Percentiles rank a stretch among this genome's conserved stretches.
phyloP scores from a whole-genome alignment of 345 rosid species.

The Carallia brachiata region DNA sequence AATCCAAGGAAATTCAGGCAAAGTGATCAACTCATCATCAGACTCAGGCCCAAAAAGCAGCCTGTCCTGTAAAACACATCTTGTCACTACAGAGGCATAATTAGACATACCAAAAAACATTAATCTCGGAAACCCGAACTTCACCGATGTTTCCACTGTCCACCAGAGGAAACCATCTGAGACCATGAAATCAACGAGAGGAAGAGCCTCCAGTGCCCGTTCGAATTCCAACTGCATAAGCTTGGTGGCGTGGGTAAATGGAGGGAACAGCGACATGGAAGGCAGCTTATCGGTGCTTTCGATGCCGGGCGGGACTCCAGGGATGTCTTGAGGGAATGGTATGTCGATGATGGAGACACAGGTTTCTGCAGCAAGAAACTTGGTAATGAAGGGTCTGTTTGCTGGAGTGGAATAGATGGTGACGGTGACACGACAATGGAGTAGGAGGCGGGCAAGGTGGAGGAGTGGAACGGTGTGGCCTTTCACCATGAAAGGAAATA shows the following conservation, averaged over 20 bases:
- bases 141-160: conserved; percentile 63
- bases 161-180: conserved; percentile 82
- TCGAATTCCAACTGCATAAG: conserved; percentile 59
- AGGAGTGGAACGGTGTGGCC: conserved; percentile 84
- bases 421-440: conserved; percentile 37
- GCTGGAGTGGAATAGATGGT: conserved; percentile 72
- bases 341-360: conserved; percentile 37
- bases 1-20: conserved; percentile 69
- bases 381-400: conserved; percentile 51
- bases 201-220: conserved; percentile 34
- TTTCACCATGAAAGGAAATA: conserved; percentile 82
- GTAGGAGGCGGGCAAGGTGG: conserved; percentile 59
- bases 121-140: conserved; percentile 57
- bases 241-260: conserved; percentile 54
- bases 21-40: conserved; percentile 42
- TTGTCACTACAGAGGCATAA: conserved; percentile 20
- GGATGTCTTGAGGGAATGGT: conserved; percentile 47
- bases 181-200: conserved; percentile 50
- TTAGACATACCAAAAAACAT: conserved; percentile 49
- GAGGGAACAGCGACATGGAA: conserved; percentile 47
- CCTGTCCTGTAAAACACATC: not conserved
- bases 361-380: conserved; percentile 37
- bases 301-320: conserved; percentile 46
- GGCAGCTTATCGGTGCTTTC: conserved; percentile 78
- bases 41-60: conserved; percentile 19